A percentile compares a stretch with the other conserved stretches of the same genome.
Evolutionary conservation across 2,329 filamentous ascomycete species (phyloP).

Genomic region (Aspergillus sp.): DNA sequence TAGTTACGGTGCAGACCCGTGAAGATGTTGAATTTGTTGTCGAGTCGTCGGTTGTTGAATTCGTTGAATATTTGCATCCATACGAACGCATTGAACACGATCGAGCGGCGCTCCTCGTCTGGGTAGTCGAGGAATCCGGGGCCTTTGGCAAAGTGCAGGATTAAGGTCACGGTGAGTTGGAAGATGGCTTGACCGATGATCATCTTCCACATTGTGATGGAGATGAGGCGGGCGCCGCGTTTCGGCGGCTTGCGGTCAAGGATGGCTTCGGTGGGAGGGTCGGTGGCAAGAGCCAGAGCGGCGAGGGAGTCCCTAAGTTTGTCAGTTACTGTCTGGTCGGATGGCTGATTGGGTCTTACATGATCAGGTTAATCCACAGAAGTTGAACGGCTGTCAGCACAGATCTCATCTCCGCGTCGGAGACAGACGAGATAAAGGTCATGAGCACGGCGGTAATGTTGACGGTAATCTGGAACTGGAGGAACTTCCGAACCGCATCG

Average conservation of each 20-base stretch:
- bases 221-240: conserved; percentile 67
- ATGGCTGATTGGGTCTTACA: conserved; percentile 87
- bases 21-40: conserved; percentile 92
- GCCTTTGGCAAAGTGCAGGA: conserved; percentile 71
- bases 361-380: conserved; percentile 91
- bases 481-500: conserved; percentile 64
- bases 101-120: conserved; percentile 60
- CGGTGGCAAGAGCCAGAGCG: conserved; percentile 58
- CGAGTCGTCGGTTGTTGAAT: conserved; percentile 88
- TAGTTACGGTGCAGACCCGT: conserved; percentile 77
- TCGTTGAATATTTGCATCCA: conserved; percentile 99
- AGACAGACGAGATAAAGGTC: conserved; percentile 81
- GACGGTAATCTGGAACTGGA: conserved; percentile 64
- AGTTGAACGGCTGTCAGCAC: conserved; percentile 85
- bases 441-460: conserved; percentile 85
- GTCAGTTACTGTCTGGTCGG: conserved; percentile 44
- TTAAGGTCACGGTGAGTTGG: conserved; percentile 73
- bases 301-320: conserved; percentile 12
- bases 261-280: conserved; percentile 75
- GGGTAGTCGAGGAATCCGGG: conserved; percentile 54
- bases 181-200: conserved; percentile 88
- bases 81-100: conserved; percentile 97
- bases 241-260: conserved; percentile 74
- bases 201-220: conserved; percentile 97
- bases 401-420: conserved; percentile 60